Conservation (phyloP, 352 stramenopile genomes). For the Phytophthora macrochlamydospora region DNA sequence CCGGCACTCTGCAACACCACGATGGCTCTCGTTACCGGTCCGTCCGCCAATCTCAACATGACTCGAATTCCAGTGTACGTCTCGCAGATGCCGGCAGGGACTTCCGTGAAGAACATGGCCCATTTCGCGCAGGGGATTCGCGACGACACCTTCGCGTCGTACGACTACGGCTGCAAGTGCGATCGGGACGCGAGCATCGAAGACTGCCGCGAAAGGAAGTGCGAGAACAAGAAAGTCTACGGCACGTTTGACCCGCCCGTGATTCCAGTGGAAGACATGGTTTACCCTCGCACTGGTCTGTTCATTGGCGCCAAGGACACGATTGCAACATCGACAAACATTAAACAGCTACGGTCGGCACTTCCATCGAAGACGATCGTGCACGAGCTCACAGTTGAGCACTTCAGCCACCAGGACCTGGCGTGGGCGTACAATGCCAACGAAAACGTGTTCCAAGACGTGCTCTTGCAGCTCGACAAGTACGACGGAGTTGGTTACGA, state of each 20-base stretch:
- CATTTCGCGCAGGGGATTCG: slow-evolving; percentile 59
- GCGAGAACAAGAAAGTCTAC: slow-evolving; percentile 53
- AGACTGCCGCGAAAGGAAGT: slow-evolving; percentile 34
- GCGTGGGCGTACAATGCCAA: slow-evolving; percentile 51
- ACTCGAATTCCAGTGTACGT: slow-evolving; percentile 57
- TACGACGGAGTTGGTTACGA: slow-evolving; percentile 42
- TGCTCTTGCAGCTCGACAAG: slow-evolving; percentile 43
- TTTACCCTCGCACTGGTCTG: slow-evolving; percentile 49
- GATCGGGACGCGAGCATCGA: slow-evolving; percentile 20
- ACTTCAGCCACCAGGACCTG: slow-evolving; percentile 62
- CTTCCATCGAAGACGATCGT: slow-evolving; percentile 47
- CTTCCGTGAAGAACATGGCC: slow-evolving; percentile 60
- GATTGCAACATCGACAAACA: slow-evolving; percentile 39
- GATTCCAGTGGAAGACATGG: slow-evolving; percentile 25
- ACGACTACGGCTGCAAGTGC: slow-evolving; percentile 60
- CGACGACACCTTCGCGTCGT: slow-evolving; percentile 47
- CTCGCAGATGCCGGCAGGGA: slow-evolving; percentile 53
- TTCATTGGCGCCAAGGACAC: slow-evolving; percentile 42
- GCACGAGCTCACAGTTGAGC: slow-evolving; percentile 37
- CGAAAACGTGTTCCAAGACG: slow-evolving; percentile 48
- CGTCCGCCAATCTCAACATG: slow-evolving; percentile 46
- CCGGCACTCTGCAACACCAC: slow-evolving; percentile 39
- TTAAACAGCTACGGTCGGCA: slow-evolving; percentile 35
- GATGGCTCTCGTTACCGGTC: slow-evolving; percentile 42
- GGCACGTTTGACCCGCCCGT: slow-evolving; percentile 42